Evolutionary conservation across 257 asterid species (phyloP).

Genomic region (Solanum rostratum): DNA sequence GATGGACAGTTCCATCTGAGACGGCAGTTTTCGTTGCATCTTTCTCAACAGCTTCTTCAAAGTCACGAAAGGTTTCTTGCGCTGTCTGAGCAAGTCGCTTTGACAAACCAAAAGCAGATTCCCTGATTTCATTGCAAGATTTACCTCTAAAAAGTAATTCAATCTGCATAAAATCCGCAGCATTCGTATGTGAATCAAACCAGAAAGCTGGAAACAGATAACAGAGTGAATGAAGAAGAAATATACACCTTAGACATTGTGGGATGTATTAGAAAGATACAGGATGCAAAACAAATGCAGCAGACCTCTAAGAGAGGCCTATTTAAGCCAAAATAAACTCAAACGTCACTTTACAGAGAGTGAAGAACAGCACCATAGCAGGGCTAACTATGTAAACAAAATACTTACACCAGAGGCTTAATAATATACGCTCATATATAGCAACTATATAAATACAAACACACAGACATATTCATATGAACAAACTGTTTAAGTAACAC

Average conservation of each 20-base stretch:
- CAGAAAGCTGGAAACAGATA: not conserved
- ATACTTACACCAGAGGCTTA: not conserved
- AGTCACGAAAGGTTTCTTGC: slow-evolving; percentile 92
- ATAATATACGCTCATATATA: not conserved
- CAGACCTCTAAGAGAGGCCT: not conserved
- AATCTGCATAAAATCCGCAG: slow-evolving; percentile 36
- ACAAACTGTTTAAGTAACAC: not conserved
- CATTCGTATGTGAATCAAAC: not conserved
- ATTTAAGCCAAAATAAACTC: not conserved
- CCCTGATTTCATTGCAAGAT: slow-evolving; percentile 83
- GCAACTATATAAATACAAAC: not conserved
- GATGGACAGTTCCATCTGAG: slow-evolving; percentile 98
- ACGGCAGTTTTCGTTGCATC: slow-evolving; percentile 99
- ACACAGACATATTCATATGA: not conserved
- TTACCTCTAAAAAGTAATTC: slow-evolving; percentile 80
- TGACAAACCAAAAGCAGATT: slow-evolving; percentile 91
- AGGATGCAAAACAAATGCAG: not conserved
- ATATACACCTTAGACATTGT: not conserved
- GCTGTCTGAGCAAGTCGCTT: slow-evolving; percentile 96
- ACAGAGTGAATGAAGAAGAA: not conserved
- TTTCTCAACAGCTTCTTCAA: slow-evolving; percentile 98
- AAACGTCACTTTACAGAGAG: not conserved
- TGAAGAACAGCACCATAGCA: not conserved
- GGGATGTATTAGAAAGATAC: not conserved
- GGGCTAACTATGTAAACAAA: not conserved